phyloP scores from a whole-genome alignment of 352 stramenopile species.

The Phytophthora ramorum region DNA sequence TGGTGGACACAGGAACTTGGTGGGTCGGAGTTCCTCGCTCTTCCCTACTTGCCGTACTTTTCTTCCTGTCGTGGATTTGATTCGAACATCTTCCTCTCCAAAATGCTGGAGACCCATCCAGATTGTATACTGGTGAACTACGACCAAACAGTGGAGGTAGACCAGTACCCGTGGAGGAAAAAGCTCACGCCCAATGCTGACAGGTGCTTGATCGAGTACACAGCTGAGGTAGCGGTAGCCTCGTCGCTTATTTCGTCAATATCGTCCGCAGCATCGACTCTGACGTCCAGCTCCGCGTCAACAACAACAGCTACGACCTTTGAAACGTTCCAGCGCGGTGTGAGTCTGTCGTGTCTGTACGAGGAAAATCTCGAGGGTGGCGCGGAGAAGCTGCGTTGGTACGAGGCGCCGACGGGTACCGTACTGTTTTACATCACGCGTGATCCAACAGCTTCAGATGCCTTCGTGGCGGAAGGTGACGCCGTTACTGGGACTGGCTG shows the following conservation, averaged over 20 bases:
- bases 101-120: constrained; percentile 95
- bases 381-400: constrained; percentile 87
- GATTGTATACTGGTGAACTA: constrained; percentile 91
- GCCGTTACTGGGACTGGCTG: constrained; percentile 45
- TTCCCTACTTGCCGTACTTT: constrained; percentile 97
- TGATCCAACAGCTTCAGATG: constrained; percentile 61
- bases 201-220: constrained; percentile 75
- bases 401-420: constrained; percentile 77
- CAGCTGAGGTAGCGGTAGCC: constrained; percentile 33
- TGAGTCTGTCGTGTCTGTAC: constrained; percentile 92
- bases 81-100: constrained; percentile 92
- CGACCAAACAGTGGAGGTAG: constrained; percentile 91
- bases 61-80: constrained; percentile 96
- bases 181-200: constrained; percentile 84
- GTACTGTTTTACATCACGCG: constrained; percentile 92
- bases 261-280: constrained; percentile 23
- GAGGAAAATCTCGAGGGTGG: constrained; percentile 87
- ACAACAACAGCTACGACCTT: constrained; percentile 20
- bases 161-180: constrained; percentile 92
- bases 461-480: constrained; percentile 60
- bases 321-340: constrained; percentile 58
- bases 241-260: constrained; percentile 49
- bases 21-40: constrained; percentile 71
- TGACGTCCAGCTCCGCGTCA: constrained; percentile 26
- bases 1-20: constrained; percentile 85